These are phyloP conservation scores for Lentinula guzmanii DNA, from an alignment of 768 basidiomycete genomes.

Conservation along the genomic window DNA sequence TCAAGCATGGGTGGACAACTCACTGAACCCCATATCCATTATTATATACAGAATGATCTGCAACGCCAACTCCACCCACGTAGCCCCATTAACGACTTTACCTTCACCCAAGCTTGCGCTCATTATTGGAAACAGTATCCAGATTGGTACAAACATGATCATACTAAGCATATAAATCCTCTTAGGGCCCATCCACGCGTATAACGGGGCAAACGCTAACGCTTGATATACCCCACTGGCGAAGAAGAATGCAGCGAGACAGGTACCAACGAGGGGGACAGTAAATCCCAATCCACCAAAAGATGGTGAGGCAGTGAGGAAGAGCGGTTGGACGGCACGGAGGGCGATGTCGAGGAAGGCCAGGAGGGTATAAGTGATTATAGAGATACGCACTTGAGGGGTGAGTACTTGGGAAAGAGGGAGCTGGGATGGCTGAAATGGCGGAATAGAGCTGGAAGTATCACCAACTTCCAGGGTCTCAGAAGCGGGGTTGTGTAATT, in stretches of 20 bases:
- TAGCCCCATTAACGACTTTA: conserved; percentile 15
- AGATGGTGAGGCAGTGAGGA: conserved; percentile 47
- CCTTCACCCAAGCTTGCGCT: conserved; percentile 32
- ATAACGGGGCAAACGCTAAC: conserved; percentile 23
- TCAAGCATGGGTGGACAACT: conserved; percentile 2
- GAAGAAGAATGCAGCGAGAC: conserved; percentile 47
- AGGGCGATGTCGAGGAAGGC: conserved; percentile 19
- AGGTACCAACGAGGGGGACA: conserved; percentile 46
- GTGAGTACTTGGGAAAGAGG: conserved; percentile 4
- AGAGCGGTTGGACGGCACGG: conserved; percentile 39
- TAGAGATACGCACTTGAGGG: conserved; percentile 2
- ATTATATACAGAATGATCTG: conserved; percentile 24
- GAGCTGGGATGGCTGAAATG: not conserved
- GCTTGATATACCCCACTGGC: conserved; percentile 46
- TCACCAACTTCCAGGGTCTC: not conserved
- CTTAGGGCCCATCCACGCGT: conserved; percentile 51
- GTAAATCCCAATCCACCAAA: conserved; percentile 55
- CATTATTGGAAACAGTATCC: conserved; percentile 44
- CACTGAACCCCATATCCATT: conserved; percentile 27
- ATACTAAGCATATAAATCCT: conserved; percentile 41
- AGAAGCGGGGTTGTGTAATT: not conserved
- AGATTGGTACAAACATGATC: conserved; percentile 33
- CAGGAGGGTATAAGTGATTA: conserved; percentile 4
- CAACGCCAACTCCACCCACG: conserved; percentile 21
- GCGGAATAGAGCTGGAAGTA: not conserved